Base-by-base conservation (phyloP, 2,329 filamentous ascomycete species). In the Neofusicoccum ribis region DNA sequence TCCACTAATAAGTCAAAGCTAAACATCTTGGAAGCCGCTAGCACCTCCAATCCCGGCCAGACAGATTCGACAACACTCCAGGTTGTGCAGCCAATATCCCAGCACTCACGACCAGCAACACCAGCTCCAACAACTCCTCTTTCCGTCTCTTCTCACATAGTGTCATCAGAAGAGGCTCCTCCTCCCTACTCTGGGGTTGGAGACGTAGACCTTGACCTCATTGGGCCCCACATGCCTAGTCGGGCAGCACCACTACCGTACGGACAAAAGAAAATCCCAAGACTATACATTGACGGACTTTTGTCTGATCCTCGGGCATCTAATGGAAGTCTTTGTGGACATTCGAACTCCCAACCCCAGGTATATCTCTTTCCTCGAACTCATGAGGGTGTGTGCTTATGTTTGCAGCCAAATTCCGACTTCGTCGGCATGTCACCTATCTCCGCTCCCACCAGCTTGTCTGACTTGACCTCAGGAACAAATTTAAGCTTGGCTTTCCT, bases 401-500 rank as follows among this genome's bases (percentile, higher is more conserved):
- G 17, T 11, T 5, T 23, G 36, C 23, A 20, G 50, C 36, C 34
- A 8, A 14, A 39, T 6, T 39, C 36, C 1, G 51, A 39, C 51
- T 36, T 27, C 15, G 15, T 23, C 51, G 17, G 51, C 36, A 23
- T 54, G 51, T 23, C 23, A 54, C 17, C 15, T 20, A 20, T 20
- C 51, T 17, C 34, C 34, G 11, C 23, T 39, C 27, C 27, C 1
- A 31, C 27, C 5, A 41, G n/a, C 12, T 17, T 54, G 17, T 36
- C 9, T 37, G 51, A 54, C 11, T 17, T 54, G n/a, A 7, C 9
- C 36, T 15, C n/a, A 79, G 72, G 63, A 67, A 70, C 65, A 68
- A 79, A 63, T 64, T 77, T 73, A 7, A 72, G 71, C 41, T 62
- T 78, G 11, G 71, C 75, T 12, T 78, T 78, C 65, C 78, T 78